Evolutionary conservation across 192 early-diverging fungal genomes (phyloP).

Genomic region (Linnemannia elongata): DNA sequence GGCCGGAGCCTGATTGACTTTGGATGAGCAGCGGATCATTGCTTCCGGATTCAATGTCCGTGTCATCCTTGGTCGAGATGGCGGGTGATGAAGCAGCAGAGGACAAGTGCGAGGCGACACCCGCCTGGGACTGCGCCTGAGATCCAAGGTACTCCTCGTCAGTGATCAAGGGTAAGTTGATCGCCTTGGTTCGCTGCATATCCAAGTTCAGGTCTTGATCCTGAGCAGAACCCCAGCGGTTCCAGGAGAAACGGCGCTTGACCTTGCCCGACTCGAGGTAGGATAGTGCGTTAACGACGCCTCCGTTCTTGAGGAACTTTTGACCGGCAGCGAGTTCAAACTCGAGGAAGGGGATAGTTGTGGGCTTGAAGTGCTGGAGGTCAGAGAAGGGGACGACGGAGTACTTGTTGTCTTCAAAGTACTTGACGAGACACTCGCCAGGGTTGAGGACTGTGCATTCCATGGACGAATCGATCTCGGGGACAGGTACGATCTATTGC

Average conservation of each 20-base stretch:
- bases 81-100: slow-evolving; percentile 27
- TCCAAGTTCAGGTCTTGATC: slow-evolving; percentile 43
- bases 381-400: slow-evolving; percentile 47
- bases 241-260: slow-evolving; percentile 57
- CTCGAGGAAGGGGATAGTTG: slow-evolving; percentile 49
- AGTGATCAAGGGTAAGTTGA: slow-evolving; percentile 39
- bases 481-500: slow-evolving; percentile 50
- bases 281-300: slow-evolving; percentile 43
- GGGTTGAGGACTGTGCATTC: slow-evolving; percentile 38
- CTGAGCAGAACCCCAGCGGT: slow-evolving; percentile 45
- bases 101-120: background rate
- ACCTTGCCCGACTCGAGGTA: slow-evolving; percentile 47
- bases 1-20: background rate
- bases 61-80: slow-evolving; percentile 24
- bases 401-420: slow-evolving; percentile 57
- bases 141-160: slow-evolving; percentile 21
- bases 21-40: background rate
- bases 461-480: slow-evolving; percentile 56
- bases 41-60: slow-evolving; percentile 27
- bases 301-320: slow-evolving; percentile 56
- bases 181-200: slow-evolving; percentile 35
- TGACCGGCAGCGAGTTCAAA: slow-evolving; percentile 44
- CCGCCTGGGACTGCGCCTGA: background rate
- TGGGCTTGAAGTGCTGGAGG: slow-evolving; percentile 51
- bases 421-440: slow-evolving; percentile 56